Evolutionary conservation across 1,139 yeast genomes (phyloP).

Genomic region (Pichia sp.): DNA sequence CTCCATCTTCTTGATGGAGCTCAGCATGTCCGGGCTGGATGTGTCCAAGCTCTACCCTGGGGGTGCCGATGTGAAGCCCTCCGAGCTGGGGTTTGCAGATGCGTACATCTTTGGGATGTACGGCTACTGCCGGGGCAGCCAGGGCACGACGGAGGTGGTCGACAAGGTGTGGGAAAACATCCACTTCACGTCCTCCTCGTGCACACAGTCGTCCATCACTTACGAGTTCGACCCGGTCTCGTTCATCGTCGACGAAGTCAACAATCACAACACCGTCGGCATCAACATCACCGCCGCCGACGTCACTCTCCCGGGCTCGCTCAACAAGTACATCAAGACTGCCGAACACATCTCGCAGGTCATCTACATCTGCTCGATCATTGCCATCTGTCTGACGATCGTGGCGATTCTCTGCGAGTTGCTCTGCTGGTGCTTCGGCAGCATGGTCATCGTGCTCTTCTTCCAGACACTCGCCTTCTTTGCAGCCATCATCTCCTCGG

Average conservation of each 20-base stretch:
- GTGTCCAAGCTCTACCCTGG: slow-evolving; percentile 21
- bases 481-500: slow-evolving; percentile 37
- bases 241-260: slow-evolving; percentile 43
- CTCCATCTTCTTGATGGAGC: slow-evolving; percentile 39
- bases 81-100: slow-evolving; percentile 50
- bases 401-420: slow-evolving; percentile 40
- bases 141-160: slow-evolving; percentile 18
- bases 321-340: slow-evolving; percentile 32
- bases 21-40: slow-evolving; percentile 36
- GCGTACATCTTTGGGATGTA: slow-evolving; percentile 63
- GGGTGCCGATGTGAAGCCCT: slow-evolving; percentile 15
- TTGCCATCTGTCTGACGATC: slow-evolving; percentile 40
- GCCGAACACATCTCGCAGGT: slow-evolving; percentile 41
- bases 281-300: slow-evolving; percentile 19
- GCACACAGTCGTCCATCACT: slow-evolving; percentile 48
- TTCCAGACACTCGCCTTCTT: slow-evolving; percentile 32
- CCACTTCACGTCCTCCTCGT: slow-evolving; percentile 47
- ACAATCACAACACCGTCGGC: slow-evolving; percentile 18
- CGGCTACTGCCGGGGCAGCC: slow-evolving; percentile 67
- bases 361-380: slow-evolving; percentile 43
- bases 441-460: slow-evolving; percentile 33
- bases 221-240: slow-evolving; percentile 51
- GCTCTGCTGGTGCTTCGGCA: slow-evolving; percentile 26
- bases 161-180: slow-evolving; percentile 22
- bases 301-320: slow-evolving; percentile 33